Conservation (phyloP, 768 basidiomycete genomes). For the Termitomyces sp. region DNA sequence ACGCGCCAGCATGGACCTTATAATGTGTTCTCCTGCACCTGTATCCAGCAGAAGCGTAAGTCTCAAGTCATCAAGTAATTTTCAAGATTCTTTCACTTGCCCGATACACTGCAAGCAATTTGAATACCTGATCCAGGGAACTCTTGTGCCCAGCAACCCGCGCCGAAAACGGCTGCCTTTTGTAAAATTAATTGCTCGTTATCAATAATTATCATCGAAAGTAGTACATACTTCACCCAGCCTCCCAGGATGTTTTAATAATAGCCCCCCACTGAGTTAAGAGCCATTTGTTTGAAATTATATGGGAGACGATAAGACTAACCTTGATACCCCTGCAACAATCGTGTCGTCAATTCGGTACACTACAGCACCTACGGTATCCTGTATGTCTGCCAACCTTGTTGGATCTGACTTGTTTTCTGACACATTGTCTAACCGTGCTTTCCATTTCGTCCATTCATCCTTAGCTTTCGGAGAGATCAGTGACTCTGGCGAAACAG, state of each 20-base stretch:
- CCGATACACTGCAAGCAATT: conserved; percentile 70
- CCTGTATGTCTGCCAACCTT: conserved; percentile 43
- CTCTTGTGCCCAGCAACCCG: conserved; percentile 70
- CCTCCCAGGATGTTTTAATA: conserved; percentile 69
- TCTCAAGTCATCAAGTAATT: background rate
- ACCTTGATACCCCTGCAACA: conserved; percentile 78
- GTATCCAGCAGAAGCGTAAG: background rate
- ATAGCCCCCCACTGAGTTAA: conserved; percentile 62
- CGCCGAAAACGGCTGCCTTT: conserved; percentile 66
- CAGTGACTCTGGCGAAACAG: conserved; percentile 39
- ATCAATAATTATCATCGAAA: background rate
- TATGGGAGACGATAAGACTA: background rate
- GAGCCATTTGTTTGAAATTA: background rate
- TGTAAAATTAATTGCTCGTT: background rate
- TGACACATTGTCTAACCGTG: conserved; percentile 25
- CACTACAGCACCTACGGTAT: conserved; percentile 79
- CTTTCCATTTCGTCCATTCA: conserved; percentile 62
- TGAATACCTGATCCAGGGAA: conserved; percentile 19
- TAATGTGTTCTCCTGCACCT: conserved; percentile 74
- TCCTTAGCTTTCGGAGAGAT: conserved; percentile 40
- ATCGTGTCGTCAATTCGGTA: conserved; percentile 38
- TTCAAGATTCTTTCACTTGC: conserved; percentile 19
- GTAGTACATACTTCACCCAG: conserved; percentile 57
- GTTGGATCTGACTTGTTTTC: background rate
- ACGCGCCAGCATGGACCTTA: conserved; percentile 49